A percentile compares a stretch with the other conserved stretches of the same genome.
These are phyloP conservation scores for Cornus suecica DNA, from an alignment of 148 eudicot species.

Conservation along the genomic window DNA sequence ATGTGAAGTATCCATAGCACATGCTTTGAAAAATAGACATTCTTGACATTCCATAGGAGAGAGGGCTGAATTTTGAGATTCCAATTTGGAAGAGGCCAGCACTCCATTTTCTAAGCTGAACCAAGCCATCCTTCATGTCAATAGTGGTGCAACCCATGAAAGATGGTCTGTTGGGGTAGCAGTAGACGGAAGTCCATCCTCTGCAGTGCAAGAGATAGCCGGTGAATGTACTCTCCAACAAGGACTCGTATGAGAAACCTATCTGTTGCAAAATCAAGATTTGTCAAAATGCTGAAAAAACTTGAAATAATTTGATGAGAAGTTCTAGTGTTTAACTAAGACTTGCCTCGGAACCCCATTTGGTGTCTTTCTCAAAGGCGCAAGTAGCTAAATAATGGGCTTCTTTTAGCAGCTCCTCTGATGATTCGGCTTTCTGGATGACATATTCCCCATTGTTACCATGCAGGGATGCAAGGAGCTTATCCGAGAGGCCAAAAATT, in stretches of 20 bases:
- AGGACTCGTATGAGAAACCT: slow-evolving; percentile 43
- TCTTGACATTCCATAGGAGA: slow-evolving; percentile 28
- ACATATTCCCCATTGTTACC: not conserved
- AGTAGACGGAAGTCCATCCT: slow-evolving; percentile 53
- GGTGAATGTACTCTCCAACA: slow-evolving; percentile 55
- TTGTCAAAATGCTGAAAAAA: not conserved
- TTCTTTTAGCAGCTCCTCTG: slow-evolving; percentile 28
- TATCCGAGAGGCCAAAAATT: slow-evolving; percentile 43
- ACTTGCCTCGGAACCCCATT: slow-evolving; percentile 64
- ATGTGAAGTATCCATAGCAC: slow-evolving; percentile 25
- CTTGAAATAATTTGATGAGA: not conserved
- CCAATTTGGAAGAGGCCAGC: slow-evolving; percentile 32
- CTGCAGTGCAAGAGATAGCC: slow-evolving; percentile 40
- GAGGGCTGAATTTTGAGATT: slow-evolving; percentile 34
- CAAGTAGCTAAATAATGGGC: slow-evolving; percentile 49
- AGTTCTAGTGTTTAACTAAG: not conserved
- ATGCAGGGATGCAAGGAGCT: slow-evolving; percentile 32
- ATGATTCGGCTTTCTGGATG: not conserved
- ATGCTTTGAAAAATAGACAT: slow-evolving; percentile 35
- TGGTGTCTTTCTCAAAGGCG: slow-evolving; percentile 48
- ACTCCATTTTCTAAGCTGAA: slow-evolving; percentile 42
- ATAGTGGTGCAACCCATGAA: slow-evolving; percentile 51
- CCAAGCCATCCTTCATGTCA: slow-evolving; percentile 36
- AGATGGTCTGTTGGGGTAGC: slow-evolving; percentile 41
- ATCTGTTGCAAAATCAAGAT: slow-evolving; percentile 22